Percentiles rank a stretch among this genome's conserved stretches.
phyloP scores from a whole-genome alignment of 345 rosid genomes.

The Hibiscus syriacus region DNA sequence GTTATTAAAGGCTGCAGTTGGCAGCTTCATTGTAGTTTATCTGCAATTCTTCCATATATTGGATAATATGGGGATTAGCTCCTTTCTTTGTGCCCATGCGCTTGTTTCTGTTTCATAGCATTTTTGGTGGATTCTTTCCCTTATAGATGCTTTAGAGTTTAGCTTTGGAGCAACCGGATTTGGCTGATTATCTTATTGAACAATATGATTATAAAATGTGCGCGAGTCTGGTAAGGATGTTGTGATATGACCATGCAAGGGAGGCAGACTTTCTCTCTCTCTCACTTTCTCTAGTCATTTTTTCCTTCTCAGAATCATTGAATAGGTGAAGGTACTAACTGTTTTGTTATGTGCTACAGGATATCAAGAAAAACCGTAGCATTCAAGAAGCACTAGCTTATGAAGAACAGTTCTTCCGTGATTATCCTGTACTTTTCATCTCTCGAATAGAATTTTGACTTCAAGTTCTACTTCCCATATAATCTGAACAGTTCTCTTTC shows the following conservation, averaged over 20 bases:
- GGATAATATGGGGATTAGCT: not conserved
- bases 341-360: conserved; percentile 26
- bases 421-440: conserved; percentile 40
- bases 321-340: not conserved
- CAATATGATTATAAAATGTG: not conserved
- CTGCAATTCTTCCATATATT: not conserved
- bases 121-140: not conserved
- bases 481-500: conserved; percentile 1
- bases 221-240: not conserved
- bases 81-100: not conserved
- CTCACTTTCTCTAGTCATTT: too few relatives aligned
- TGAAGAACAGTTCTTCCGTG: conserved; percentile 46
- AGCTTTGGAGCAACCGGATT: not conserved
- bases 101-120: not conserved
- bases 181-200: not conserved
- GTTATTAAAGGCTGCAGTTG: not conserved
- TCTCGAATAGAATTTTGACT: conserved; percentile 9
- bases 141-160: not conserved
- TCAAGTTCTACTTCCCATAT: not conserved
- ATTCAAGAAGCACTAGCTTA: conserved; percentile 46
- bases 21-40: not conserved
- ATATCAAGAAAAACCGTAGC: conserved; percentile 45
- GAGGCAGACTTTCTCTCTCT: too few relatives aligned
- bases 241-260: not conserved
- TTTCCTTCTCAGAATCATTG: not conserved